Base-by-base conservation (phyloP, 805 yeast genomes). In the Barnettozyma sp. region DNA sequence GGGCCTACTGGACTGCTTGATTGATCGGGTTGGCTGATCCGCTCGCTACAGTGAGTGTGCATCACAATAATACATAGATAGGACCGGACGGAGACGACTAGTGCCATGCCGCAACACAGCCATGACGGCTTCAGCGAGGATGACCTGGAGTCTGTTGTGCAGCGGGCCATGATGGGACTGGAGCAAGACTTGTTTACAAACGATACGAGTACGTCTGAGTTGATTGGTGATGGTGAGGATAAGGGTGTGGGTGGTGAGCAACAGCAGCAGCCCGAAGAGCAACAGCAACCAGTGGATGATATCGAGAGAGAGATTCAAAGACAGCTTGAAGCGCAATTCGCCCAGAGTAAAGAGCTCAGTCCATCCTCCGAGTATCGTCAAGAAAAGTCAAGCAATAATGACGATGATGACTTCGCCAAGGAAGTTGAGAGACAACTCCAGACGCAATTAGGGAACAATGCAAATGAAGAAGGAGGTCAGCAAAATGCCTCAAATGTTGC, bases 141-240 rank as follows among this genome's bases (percentile, higher is more conserved):
- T 20, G 65, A 60, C 41, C 40, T 64, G 19, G 67, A 59, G 15
- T 56, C 60, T 15, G 64, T 59, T 13, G 68, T 63, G 4, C 61
- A 63, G 14, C 61, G 55, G 42, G 70, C 70, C 3, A 62, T 64
- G 55, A 42, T 42, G 7, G 48, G 55, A 7, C 33, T 50, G 6
- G 44, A 39, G 8, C 40, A 38, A 12, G 43, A 39, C 17, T 16
- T 37, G 21, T 26, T 33, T 27, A 35, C 12, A 10, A 15, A 9
- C 25, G 23, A 24, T n/a, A n/a, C n/a, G n/a, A n/a, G n/a, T n/a
- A n/a, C n/a, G n/a, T n/a, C n/a, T n/a, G n/a, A n/a, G n/a, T n/a
- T n/a, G n/a, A n/a, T n/a, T n/a, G n/a, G n/a, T n/a, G n/a, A n/a
- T n/a, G n/a, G n/a, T n/a, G n/a, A n/a, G n/a, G n/a, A n/a, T n/a